Percentiles rank a stretch among this genome's conserved stretches.
Conservation (phyloP, 1,139 yeast species). For the Debaryomyces nepalensis region DNA sequence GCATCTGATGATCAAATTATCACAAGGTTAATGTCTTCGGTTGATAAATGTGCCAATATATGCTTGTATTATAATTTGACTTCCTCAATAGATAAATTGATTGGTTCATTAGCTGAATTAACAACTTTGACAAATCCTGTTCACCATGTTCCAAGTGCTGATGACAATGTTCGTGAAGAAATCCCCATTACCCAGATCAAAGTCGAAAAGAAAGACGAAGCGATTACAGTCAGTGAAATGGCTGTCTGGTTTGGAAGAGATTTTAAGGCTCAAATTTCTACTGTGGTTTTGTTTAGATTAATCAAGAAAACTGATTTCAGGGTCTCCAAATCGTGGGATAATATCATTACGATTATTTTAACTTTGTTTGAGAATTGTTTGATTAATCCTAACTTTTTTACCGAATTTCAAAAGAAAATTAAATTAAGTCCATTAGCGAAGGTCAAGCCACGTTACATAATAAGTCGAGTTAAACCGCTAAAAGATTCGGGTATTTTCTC, state of each 20-base stretch:
- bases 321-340: constrained; percentile 61
- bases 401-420: constrained; percentile 62
- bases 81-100: constrained; percentile 65
- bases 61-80: constrained; percentile 66
- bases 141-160: constrained; percentile 24
- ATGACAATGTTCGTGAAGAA: constrained; percentile 48
- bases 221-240: constrained; percentile 75
- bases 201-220: constrained; percentile 53
- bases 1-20: constrained; percentile 92
- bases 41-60: constrained; percentile 81
- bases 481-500: constrained; percentile 81
- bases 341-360: constrained; percentile 61
- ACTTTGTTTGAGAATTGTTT: constrained; percentile 75
- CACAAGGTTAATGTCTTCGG: constrained; percentile 81
- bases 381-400: constrained; percentile 67
- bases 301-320: constrained; percentile 60
- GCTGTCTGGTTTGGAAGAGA: constrained; percentile 88
- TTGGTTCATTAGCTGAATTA: constrained; percentile 63
- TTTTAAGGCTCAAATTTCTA: constrained; percentile 88
- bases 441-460: constrained; percentile 67
- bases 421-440: constrained; percentile 57
- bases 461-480: constrained; percentile 62
- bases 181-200: constrained; percentile 54
- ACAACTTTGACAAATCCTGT: constrained; percentile 54
- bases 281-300: constrained; percentile 82